Percentiles rank a stretch among this genome's conserved stretches.
Evolutionary conservation across 1,284 basidiomycete genomes (phyloP).

Genomic region (Ceratobasidium sp.): DNA sequence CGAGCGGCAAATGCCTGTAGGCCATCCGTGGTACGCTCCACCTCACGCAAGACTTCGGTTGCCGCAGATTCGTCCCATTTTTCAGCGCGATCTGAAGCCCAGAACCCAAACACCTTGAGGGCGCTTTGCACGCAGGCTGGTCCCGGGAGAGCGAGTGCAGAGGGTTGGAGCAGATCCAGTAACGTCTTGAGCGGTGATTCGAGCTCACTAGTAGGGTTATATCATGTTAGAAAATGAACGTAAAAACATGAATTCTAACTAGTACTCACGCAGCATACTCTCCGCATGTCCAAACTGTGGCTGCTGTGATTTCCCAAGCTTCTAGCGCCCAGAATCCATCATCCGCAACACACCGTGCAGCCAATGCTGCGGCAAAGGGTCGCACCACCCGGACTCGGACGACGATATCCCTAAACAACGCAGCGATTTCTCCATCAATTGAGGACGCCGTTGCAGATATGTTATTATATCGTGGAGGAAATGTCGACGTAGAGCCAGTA

Average conservation of each 20-base stretch:
- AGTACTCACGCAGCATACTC: conserved; percentile 84
- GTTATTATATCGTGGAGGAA: conserved; percentile 16
- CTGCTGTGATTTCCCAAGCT: conserved; percentile 83
- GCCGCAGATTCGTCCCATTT: conserved; percentile 80
- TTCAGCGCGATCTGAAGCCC: conserved; percentile 79
- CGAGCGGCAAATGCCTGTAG: conserved; percentile 63
- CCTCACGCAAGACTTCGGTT: conserved; percentile 70
- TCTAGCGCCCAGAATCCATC: conserved; percentile 68
- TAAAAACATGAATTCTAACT: background rate
- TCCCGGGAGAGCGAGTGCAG: conserved; percentile 22
- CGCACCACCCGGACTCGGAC: conserved; percentile 84
- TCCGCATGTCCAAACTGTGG: conserved; percentile 95
- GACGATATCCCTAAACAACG: conserved; percentile 89
- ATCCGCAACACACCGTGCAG: conserved; percentile 72
- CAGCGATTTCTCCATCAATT: conserved; percentile 79
- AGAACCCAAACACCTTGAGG: conserved; percentile 88
- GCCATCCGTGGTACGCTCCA: conserved; percentile 68
- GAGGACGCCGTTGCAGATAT: conserved; percentile 53
- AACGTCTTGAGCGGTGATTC: conserved; percentile 77
- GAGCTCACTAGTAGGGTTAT: conserved; percentile 67
- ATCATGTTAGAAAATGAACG: background rate
- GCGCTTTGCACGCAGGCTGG: conserved; percentile 82
- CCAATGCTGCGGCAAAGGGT: conserved; percentile 81
- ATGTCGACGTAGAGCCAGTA: background rate
- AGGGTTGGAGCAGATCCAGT: conserved; percentile 72